phyloP scores from a whole-genome alignment of 2,329 filamentous ascomycete genomes.

The Nigrospora osmanthi region DNA sequence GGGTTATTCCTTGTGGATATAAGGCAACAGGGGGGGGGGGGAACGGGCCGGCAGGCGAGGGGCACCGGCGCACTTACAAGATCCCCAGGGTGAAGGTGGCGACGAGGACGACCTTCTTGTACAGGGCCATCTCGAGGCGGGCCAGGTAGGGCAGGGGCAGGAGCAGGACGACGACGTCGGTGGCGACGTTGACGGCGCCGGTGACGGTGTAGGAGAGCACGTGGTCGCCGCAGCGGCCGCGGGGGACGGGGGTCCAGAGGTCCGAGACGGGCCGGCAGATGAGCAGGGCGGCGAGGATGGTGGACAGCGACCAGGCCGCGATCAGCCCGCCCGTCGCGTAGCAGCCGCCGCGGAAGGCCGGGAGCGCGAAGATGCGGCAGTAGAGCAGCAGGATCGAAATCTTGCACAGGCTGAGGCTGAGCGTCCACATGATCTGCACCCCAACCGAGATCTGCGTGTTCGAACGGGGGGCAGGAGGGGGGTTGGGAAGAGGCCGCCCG shows the following conservation, averaged over 20 bases:
- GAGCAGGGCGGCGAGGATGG: background rate
- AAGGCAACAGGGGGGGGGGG: no score
- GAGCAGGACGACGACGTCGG: slow-evolving; percentile 2
- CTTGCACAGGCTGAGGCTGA: slow-evolving; percentile 3
- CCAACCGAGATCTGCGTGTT: background rate
- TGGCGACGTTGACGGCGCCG: slow-evolving; percentile 1
- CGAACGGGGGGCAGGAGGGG: no score
- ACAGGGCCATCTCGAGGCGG: background rate
- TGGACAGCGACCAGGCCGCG: background rate
- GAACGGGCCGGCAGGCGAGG: no score
- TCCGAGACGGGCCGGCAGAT: slow-evolving; percentile 4
- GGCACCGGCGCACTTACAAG: background rate
- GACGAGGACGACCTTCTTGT: slow-evolving; percentile 1
- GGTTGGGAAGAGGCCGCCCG: no score
- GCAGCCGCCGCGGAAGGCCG: background rate
- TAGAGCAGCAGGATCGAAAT: slow-evolving; percentile 3
- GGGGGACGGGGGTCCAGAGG: background rate
- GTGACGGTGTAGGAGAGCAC: background rate
- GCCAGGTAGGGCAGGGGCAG: background rate
- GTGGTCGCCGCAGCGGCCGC: slow-evolving; percentile 1
- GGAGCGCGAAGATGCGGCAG: background rate
- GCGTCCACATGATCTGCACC: background rate
- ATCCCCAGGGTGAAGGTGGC: slow-evolving; percentile 1
- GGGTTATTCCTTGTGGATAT: no score
- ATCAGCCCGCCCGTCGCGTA: background rate